phyloP scores from a whole-genome alignment of 352 stramenopile species.

The Phytophthora citricola region DNA sequence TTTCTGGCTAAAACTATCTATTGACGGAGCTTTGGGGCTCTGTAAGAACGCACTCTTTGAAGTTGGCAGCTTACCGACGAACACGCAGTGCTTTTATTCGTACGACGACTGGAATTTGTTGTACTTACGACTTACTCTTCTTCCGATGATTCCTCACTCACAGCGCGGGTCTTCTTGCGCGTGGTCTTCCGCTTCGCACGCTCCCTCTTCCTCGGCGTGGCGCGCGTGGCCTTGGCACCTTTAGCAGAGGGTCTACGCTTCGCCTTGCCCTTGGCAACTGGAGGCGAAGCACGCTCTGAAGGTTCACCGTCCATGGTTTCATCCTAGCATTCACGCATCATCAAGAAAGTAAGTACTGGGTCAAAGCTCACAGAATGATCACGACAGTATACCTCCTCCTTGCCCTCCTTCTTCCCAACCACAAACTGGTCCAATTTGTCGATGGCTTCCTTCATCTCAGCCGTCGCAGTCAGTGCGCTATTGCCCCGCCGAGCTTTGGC shows the following conservation, averaged over 20 bases:
- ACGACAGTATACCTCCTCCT: constrained; percentile 49
- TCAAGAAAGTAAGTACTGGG: constrained; percentile 1
- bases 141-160: constrained; percentile 36
- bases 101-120: constrained; percentile 6
- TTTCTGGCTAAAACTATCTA: constrained; percentile 29
- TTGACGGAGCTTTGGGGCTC: neutral
- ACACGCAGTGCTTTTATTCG: constrained; percentile 18
- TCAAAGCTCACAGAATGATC: neutral
- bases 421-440: constrained; percentile 77
- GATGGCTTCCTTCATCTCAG: constrained; percentile 79
- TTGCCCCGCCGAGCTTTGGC: constrained; percentile 55
- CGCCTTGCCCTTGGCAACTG: constrained; percentile 39
- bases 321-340: constrained; percentile 16
- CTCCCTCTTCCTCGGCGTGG: constrained; percentile 37
- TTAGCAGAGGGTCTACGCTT: constrained; percentile 36
- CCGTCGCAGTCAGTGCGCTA: constrained; percentile 41
- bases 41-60: neutral
- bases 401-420: constrained; percentile 51
- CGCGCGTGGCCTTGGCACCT: constrained; percentile 28
- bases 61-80: constrained; percentile 9
- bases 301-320: constrained; percentile 25
- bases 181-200: constrained; percentile 35
- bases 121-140: constrained; percentile 24
- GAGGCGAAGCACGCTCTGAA: constrained; percentile 36
- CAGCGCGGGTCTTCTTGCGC: constrained; percentile 34